Percentiles rank a stretch among this genome's conserved stretches.
Conservation (phyloP, 305 asterid genomes). For the Fraxinus velutina region DNA sequence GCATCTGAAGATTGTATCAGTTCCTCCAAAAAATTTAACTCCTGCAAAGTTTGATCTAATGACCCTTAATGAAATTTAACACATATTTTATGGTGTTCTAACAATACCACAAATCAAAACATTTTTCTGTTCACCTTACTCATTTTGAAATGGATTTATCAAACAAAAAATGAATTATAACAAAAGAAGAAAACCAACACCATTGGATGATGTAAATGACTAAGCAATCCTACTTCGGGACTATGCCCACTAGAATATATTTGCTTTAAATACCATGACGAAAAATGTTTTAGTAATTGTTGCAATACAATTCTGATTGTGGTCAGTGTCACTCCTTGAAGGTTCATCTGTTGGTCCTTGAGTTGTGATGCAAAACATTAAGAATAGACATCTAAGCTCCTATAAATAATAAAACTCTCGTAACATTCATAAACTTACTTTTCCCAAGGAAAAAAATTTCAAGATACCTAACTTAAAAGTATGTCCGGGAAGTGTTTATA, state of each 20-base stretch:
- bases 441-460: background rate
- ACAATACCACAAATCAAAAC: background rate
- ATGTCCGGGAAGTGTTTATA: background rate
- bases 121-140: background rate
- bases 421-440: background rate
- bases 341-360: background rate
- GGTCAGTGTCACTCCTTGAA: background rate
- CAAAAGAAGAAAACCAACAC: background rate
- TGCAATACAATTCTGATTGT: background rate
- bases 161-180: background rate
- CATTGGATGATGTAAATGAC: background rate
- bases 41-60: constrained; percentile 49
- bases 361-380: background rate
- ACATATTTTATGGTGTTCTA: background rate
- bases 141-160: background rate
- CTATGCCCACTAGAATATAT: background rate
- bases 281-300: background rate
- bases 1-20: constrained; percentile 78
- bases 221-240: background rate
- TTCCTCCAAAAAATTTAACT: constrained; percentile 72
- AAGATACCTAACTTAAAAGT: background rate
- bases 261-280: background rate
- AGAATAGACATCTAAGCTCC: background rate
- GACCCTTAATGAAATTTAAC: background rate
- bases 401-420: background rate